phyloP scores from a whole-genome alignment of 2,329 filamentous ascomycete genomes.

The Diaporthe sp. region DNA sequence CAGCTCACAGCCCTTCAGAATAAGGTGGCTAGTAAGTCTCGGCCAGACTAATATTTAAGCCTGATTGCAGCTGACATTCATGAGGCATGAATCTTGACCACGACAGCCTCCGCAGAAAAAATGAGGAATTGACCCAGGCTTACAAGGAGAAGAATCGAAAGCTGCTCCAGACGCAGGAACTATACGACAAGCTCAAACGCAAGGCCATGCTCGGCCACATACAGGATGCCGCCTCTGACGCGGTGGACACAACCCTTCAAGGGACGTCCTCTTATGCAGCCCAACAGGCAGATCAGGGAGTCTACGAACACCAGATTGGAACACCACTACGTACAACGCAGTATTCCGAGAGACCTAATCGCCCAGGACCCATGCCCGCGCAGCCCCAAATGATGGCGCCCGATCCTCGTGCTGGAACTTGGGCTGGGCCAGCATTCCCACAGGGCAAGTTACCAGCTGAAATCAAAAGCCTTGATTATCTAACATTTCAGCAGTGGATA shows the following conservation, averaged over 20 bases:
- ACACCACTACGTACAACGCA: slow-evolving; percentile 22
- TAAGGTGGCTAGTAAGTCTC: slow-evolving; percentile 71
- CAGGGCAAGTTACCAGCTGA: slow-evolving; percentile 42
- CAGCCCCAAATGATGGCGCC: slow-evolving; percentile 29
- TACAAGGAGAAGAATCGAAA: slow-evolving; percentile 80
- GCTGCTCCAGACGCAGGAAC: slow-evolving; percentile 76
- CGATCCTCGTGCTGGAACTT: slow-evolving; percentile 23
- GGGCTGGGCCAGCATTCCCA: slow-evolving; percentile 35
- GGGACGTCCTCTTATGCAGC: slow-evolving; percentile 44
- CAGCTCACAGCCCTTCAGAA: slow-evolving; percentile 78
- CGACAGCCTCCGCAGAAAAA: slow-evolving; percentile 75
- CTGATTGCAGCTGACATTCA: slow-evolving; percentile 29
- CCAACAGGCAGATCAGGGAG: slow-evolving; percentile 5
- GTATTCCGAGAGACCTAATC: slow-evolving; percentile 12
- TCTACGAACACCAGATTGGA: slow-evolving; percentile 37
- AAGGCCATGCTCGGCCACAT: slow-evolving; percentile 68
- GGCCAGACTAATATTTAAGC: background rate
- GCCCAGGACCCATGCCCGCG: background rate
- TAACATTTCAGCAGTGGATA: slow-evolving; percentile 44
- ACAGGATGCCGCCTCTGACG: slow-evolving; percentile 66
- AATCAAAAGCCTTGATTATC: background rate
- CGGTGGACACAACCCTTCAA: slow-evolving; percentile 58
- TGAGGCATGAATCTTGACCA: slow-evolving; percentile 72
- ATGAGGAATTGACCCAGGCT: slow-evolving; percentile 77
- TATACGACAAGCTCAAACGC: slow-evolving; percentile 73